Conservation (phyloP, 176 grass and related monocot genomes). For the Elymus sibiricus region DNA sequence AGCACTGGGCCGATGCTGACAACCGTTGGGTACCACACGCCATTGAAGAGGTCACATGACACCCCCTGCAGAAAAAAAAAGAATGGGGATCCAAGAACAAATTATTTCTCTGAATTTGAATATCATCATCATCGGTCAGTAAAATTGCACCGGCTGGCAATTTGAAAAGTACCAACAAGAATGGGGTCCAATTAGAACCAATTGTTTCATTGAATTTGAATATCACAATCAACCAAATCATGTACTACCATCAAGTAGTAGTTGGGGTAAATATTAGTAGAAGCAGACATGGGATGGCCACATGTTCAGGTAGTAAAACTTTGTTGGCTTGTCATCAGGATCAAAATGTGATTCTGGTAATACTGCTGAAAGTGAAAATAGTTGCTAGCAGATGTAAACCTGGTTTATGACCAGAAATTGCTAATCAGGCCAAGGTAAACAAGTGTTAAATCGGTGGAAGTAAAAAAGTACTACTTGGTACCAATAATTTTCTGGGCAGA, state of each 20-base stretch:
- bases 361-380: neutral
- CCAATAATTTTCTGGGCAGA: neutral
- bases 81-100: neutral
- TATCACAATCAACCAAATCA: no score
- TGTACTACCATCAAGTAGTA: no score
- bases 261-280: neutral
- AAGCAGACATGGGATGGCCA: neutral
- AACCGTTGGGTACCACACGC: constrained; percentile 74
- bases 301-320: neutral
- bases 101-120: constrained; percentile 14
- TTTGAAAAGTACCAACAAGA: neutral
- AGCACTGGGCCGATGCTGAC: constrained; percentile 83
- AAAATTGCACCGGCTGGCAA: neutral
- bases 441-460: neutral
- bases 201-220: neutral
- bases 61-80: constrained; percentile 58
- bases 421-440: neutral
- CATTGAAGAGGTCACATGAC: constrained; percentile 89
- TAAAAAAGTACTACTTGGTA: neutral
- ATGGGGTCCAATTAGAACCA: constrained; percentile 1
- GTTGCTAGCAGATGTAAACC: neutral
- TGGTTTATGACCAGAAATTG: neutral
- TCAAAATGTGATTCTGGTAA: neutral
- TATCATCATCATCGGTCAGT: neutral
- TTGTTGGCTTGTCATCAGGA: neutral